Evolutionary conservation across 768 basidiomycete species (phyloP).

Genomic region (Calocybe gangraenosa): DNA sequence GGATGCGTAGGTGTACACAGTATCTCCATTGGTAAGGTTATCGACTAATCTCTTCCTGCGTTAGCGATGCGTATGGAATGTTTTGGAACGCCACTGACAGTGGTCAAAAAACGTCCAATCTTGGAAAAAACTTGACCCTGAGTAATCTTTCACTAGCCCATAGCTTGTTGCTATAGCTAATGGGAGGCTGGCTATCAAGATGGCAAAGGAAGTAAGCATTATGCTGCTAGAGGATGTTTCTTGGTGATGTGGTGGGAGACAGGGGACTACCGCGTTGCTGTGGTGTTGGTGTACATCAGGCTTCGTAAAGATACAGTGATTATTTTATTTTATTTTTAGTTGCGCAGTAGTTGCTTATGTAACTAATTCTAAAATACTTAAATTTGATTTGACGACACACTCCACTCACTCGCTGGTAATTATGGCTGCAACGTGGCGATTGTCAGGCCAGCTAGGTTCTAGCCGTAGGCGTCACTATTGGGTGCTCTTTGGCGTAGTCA

Average conservation of each 20-base stretch:
- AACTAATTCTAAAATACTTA: no score
- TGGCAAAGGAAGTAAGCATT: not conserved
- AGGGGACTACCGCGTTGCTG: no score
- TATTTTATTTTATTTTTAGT: not conserved
- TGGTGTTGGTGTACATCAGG: no score
- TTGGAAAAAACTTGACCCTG: slow-evolving; percentile 61
- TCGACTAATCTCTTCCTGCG: slow-evolving; percentile 40
- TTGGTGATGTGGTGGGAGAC: no score
- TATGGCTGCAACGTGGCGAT: slow-evolving; percentile 14
- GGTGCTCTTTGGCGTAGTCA: slow-evolving; percentile 13
- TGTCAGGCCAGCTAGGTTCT: slow-evolving; percentile 11
- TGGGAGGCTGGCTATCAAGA: slow-evolving; percentile 1
- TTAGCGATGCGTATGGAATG: slow-evolving; percentile 2
- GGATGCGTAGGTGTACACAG: slow-evolving; percentile 30
- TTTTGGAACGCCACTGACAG: slow-evolving; percentile 32
- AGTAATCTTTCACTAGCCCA: slow-evolving; percentile 50
- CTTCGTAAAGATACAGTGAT: no score
- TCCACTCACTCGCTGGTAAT: no score
- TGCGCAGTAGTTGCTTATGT: not conserved
- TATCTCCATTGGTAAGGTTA: slow-evolving; percentile 67
- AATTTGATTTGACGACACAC: no score
- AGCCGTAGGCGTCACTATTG: slow-evolving; percentile 17
- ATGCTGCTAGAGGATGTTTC: no score
- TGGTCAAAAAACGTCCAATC: slow-evolving; percentile 62
- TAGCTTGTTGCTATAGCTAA: slow-evolving; percentile 28